Evolutionary conservation across 768 basidiomycete genomes (phyloP).

Genomic region (Fistulinella prunicolor): DNA sequence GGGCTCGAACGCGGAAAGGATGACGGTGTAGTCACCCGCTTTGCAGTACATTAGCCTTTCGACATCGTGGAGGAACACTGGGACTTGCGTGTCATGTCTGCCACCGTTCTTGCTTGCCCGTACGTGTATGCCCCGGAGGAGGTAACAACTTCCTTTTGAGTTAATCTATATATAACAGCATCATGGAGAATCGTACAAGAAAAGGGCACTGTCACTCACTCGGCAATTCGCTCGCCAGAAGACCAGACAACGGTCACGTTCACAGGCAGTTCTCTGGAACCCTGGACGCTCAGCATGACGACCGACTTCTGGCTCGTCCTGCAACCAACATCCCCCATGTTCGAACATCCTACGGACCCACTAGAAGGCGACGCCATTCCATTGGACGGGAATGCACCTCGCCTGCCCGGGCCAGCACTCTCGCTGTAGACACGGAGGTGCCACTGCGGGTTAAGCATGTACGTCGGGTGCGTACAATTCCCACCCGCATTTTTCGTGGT

Average conservation of each 20-base stretch:
- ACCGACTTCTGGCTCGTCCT: conserved; percentile 33
- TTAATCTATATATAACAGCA: conserved; percentile 38
- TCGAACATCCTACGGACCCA: neutral
- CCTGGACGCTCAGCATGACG: conserved; percentile 47
- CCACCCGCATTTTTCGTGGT: conserved; percentile 79
- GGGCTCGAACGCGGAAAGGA: conserved; percentile 85
- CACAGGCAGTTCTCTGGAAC: conserved; percentile 64
- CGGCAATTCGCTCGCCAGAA: conserved; percentile 65
- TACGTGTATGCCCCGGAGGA: conserved; percentile 83
- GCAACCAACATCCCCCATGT: conserved; percentile 4
- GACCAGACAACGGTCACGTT: conserved; percentile 77
- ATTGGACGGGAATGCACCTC: neutral
- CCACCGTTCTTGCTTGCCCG: conserved; percentile 59
- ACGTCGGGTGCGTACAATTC: conserved; percentile 74
- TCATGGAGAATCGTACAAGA: neutral
- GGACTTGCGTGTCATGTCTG: conserved; percentile 51
- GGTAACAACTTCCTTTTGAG: conserved; percentile 63
- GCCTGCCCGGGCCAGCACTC: conserved; percentile 5
- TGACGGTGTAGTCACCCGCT: conserved; percentile 73
- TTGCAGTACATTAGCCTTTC: conserved; percentile 3
- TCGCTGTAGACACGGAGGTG: conserved; percentile 54
- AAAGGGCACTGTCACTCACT: conserved; percentile 49
- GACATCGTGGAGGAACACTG: neutral
- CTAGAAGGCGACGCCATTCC: conserved; percentile 1
- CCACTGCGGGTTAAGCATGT: conserved; percentile 91